Conservation (phyloP, 371 early-diverging fungal genomes). For the Apophysomyces trapeziformis region DNA sequence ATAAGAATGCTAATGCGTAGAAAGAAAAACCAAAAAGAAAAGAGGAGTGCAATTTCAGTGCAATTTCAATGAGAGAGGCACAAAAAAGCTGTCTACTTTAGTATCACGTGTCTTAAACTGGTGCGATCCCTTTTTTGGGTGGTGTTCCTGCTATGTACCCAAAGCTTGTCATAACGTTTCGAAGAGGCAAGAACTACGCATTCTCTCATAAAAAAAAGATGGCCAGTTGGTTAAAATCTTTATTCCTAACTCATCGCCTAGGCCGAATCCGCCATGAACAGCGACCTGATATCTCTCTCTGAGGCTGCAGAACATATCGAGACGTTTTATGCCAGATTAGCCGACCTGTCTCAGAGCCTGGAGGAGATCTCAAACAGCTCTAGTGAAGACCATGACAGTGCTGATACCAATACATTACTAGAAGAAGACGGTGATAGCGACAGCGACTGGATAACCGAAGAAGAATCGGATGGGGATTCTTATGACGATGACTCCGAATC, state of each 20-base stretch:
- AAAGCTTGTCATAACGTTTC: slow-evolving; percentile 14
- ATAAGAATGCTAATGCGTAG: not conserved
- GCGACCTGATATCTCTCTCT: too few species aligned
- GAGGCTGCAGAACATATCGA: too few species aligned
- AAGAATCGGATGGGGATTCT: not conserved
- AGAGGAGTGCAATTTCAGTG: not conserved
- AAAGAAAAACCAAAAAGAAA: not conserved
- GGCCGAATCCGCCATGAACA: too few species aligned
- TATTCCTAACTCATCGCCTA: too few species aligned
- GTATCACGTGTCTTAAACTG: not conserved
- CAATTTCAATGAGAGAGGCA: too few species aligned
- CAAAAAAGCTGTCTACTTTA: too few species aligned
- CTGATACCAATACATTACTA: not conserved
- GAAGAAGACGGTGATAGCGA: not conserved
- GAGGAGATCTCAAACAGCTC: too few species aligned
- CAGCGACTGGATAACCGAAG: not conserved
- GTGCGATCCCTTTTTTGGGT: not conserved
- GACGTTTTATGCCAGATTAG: too few species aligned
- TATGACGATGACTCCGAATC: not conserved
- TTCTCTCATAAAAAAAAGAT: not conserved
- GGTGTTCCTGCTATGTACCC: not conserved
- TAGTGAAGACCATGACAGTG: not conserved
- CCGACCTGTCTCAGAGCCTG: too few species aligned
- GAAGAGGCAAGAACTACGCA: slow-evolving; percentile 3
- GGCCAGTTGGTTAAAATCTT: too few species aligned